Conservation (phyloP, 2,329 filamentous ascomycete genomes). For the Ophiostoma australiae region DNA sequence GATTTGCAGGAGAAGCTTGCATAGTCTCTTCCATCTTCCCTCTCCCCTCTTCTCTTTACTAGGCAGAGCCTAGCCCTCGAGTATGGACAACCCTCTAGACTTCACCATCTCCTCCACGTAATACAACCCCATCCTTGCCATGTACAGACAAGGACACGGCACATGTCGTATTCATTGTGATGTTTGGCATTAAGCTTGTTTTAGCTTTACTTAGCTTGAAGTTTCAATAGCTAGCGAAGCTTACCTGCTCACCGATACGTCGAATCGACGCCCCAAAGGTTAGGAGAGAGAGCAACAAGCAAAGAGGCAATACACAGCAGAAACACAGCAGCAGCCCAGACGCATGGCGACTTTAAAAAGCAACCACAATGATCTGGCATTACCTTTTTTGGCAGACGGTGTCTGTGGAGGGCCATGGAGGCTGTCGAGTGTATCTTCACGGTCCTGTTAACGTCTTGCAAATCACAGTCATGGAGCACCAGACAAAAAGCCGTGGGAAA, state of each 20-base stretch:
- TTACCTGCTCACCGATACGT: not conserved
- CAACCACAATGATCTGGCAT: not conserved
- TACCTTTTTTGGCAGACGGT: not conserved
- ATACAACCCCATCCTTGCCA: conserved; percentile 7
- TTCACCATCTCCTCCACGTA: not conserved
- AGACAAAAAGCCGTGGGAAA: not conserved
- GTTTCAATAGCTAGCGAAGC: not conserved
- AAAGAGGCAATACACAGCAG: not conserved
- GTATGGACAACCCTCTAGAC: not conserved
- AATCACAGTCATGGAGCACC: not conserved
- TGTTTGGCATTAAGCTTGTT: conserved; percentile 12
- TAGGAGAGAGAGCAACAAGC: not conserved
- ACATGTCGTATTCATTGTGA: not conserved
- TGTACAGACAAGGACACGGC: not conserved
- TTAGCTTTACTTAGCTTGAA: not conserved
- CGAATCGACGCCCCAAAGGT: not conserved
- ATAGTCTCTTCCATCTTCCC: no score
- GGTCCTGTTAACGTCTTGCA: not conserved
- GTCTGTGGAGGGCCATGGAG: not conserved
- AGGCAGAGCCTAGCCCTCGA: not conserved
- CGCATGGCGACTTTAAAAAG: not conserved
- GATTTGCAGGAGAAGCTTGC: not conserved
- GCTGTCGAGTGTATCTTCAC: not conserved
- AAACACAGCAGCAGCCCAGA: not conserved
- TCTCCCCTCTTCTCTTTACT: not conserved